phyloP scores from a whole-genome alignment of 1,284 basidiomycete genomes.

The Anthracocystis walkeri region DNA sequence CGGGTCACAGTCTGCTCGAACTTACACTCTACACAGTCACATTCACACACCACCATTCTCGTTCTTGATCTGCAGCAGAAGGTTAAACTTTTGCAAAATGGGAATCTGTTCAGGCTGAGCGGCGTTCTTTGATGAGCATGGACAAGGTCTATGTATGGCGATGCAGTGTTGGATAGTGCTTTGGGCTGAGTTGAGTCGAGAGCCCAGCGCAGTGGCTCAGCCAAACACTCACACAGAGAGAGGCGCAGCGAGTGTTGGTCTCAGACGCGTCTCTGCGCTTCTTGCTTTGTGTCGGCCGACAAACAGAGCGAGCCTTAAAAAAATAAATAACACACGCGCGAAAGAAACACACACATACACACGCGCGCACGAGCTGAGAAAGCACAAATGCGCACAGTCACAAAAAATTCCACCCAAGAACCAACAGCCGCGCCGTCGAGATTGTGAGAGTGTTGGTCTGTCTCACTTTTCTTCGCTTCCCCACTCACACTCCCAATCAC shows the following conservation, averaged over 20 bases:
- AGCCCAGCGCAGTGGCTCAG: not conserved
- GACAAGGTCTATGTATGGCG: slow-evolving; percentile 6
- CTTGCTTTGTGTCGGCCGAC: slow-evolving; percentile 22
- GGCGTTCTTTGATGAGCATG: not conserved
- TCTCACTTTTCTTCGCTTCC: not conserved
- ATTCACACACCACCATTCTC: not conserved
- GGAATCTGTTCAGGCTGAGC: too few relatives aligned
- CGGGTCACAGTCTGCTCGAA: not conserved
- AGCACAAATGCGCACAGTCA: too few relatives aligned
- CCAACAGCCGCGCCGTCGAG: too few relatives aligned
- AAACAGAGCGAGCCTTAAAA: not conserved
- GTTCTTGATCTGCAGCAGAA: not conserved
- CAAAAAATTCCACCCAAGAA: too few relatives aligned
- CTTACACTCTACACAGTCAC: slow-evolving; percentile 9
- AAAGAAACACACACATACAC: not conserved
- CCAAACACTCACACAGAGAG: not conserved
- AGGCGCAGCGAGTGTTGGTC: slow-evolving; percentile 8
- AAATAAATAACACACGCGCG: slow-evolving; percentile 9
- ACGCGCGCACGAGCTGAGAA: too few relatives aligned
- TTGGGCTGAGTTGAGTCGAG: not conserved
- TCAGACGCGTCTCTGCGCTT: slow-evolving; percentile 4
- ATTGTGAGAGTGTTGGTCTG: too few relatives aligned
- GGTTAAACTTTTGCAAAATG: not conserved
- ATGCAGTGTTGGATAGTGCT: slow-evolving; percentile 11
- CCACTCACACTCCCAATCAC: not conserved